Conservation (phyloP, 2,329 filamentous ascomycete genomes). For the Fusarium chuoi region DNA sequence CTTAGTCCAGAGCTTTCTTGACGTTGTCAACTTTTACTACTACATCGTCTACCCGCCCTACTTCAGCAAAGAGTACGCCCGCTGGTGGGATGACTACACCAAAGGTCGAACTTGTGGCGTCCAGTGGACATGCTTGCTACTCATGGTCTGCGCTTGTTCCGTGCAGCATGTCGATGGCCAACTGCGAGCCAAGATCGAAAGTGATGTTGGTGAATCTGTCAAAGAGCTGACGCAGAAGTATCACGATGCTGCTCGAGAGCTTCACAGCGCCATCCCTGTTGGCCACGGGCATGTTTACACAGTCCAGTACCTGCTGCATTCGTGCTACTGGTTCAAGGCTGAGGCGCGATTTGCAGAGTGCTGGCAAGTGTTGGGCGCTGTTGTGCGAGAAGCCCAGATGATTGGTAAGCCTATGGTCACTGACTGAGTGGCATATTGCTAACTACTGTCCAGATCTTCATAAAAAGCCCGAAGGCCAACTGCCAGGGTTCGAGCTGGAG, state of each 20-base stretch:
- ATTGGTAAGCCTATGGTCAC: background rate
- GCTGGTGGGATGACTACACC: slow-evolving; percentile 25
- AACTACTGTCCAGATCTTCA: background rate
- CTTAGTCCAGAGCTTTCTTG: slow-evolving; percentile 14
- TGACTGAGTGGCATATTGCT: rapidly evolving
- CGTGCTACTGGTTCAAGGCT: slow-evolving; percentile 25
- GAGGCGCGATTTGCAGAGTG: slow-evolving; percentile 23
- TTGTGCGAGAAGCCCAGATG: slow-evolving; percentile 25
- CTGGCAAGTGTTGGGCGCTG: slow-evolving; percentile 15
- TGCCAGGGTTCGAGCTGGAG: slow-evolving; percentile 13
- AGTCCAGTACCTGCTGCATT: slow-evolving; percentile 13
- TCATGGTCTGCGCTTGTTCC: slow-evolving; percentile 27
- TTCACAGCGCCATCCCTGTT: slow-evolving; percentile 21
- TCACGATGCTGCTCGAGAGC: slow-evolving; percentile 19
- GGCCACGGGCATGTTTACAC: slow-evolving; percentile 15
- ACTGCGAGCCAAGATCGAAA: background rate
- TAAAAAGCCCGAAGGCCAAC: background rate
- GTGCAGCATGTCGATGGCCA: slow-evolving; percentile 21
- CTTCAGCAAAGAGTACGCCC: slow-evolving; percentile 23
- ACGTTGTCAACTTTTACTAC: slow-evolving; percentile 28
- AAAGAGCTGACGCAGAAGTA: slow-evolving; percentile 14
- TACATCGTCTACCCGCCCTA: slow-evolving; percentile 23
- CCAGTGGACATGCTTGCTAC: slow-evolving; percentile 20
- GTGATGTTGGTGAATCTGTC: slow-evolving; percentile 3
- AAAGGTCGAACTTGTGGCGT: slow-evolving; percentile 9